A percentile compares a stretch with the other conserved stretches of the same genome.
Conservation (phyloP, 345 rosid species). For the Diplotaxis tenuifolia region DNA sequence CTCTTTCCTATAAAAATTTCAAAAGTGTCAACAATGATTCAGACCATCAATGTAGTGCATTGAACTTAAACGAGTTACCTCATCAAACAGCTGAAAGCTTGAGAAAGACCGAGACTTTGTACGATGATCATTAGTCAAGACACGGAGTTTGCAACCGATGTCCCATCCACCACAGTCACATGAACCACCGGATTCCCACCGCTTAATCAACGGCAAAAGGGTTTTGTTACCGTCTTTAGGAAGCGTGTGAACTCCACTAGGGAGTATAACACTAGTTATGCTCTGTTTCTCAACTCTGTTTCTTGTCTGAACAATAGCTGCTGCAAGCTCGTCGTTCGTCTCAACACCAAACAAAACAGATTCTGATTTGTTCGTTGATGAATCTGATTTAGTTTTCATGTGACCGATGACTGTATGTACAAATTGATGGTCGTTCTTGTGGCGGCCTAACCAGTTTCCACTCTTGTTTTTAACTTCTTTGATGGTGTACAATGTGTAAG, state of each 20-base stretch:
- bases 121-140: slow-evolving; percentile 44
- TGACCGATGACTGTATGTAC: slow-evolving; percentile 53
- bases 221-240: slow-evolving; percentile 47
- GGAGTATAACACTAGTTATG: slow-evolving; percentile 56
- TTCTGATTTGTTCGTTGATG: slow-evolving; percentile 44
- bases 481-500: slow-evolving; percentile 60
- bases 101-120: slow-evolving; percentile 26
- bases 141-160: slow-evolving; percentile 69
- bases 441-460: slow-evolving; percentile 57
- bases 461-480: slow-evolving; percentile 58
- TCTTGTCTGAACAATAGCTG: slow-evolving; percentile 53
- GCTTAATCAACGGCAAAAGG: slow-evolving; percentile 63
- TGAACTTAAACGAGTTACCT: slow-evolving; percentile 43
- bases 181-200: slow-evolving; percentile 73
- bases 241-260: slow-evolving; percentile 70
- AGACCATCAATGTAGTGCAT: not conserved
- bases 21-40: not conserved
- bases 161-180: slow-evolving; percentile 99
- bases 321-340: slow-evolving; percentile 61
- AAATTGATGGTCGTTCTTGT: slow-evolving; percentile 50
- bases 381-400: slow-evolving; percentile 48
- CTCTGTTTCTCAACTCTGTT: slow-evolving; percentile 13
- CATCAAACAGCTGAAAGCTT: slow-evolving; percentile 50
- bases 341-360: slow-evolving; percentile 58
- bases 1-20: slow-evolving; percentile 24